Base-by-base conservation (phyloP, 495 filamentous ascomycete genomes). In the Hypoxylon perforatum region DNA sequence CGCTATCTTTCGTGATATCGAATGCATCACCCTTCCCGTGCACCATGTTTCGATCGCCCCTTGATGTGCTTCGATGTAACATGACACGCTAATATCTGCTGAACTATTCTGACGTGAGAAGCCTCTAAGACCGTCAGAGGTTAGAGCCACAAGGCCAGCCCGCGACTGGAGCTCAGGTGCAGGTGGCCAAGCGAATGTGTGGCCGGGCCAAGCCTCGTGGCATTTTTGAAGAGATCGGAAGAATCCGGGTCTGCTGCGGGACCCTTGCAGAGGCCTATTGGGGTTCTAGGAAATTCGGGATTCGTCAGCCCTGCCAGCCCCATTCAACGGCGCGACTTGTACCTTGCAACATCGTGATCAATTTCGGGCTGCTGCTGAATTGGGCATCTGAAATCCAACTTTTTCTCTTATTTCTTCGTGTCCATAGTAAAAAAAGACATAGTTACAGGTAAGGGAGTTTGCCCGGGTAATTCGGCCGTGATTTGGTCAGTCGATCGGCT, bases 251-350 rank as follows among this genome's bases (percentile, higher is more conserved):
- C 33, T 15, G 23, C 47, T 55, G 42, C 55, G 58, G 33, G 62
- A 41, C 54, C 50, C 47, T 42, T 23, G 45, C 56, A 66, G 7
- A 66, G 41, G 39, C 55, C 4, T 30, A 45, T 54, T 59, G 54
- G 55, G 54, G 48, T 47, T 18, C 54, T 35, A 53, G 36, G 38
- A 25, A 65, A 53, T 38, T 65, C 18, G 47, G 62, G 60, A 61
- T 23, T 63, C 66, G 61, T 69, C 66, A 69, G 66, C 66, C 66
- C 66, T 69, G 66, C 59, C 66, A 69, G 66, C 59, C 59, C 66
- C 66, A 69, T 61, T 28, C 48, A 22, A 47, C 61, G 51, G 66
- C 42, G 49, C 22, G 5, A 28, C 25, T 58, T 38, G 35, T 57
- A 25, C 59, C 49, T 63, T 35, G 38, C 17, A 55, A 55, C 25